Percentiles rank a stretch among this genome's conserved stretches.
Evolutionary conservation across 2,329 filamentous ascomycete species (phyloP).

Genomic region (Neopestalotiopsis clavispora): DNA sequence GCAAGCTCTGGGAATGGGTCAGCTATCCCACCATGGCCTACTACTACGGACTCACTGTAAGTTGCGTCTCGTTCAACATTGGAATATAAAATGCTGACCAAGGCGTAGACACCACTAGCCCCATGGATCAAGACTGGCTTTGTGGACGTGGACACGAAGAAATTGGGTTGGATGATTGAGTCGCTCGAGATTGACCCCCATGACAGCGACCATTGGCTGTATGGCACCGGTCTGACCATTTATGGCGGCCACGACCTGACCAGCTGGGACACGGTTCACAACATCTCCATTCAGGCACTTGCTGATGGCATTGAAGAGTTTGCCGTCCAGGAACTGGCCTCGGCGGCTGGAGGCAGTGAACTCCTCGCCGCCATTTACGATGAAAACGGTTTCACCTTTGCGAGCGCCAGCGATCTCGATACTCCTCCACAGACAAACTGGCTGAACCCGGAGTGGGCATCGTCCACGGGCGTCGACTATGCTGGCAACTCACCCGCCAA

Average conservation of each 20-base stretch:
- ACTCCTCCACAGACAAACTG: slow-evolving; percentile 49
- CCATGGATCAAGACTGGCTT: slow-evolving; percentile 60
- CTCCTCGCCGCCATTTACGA: slow-evolving; percentile 57
- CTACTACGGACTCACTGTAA: slow-evolving; percentile 51
- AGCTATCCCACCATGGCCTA: slow-evolving; percentile 49
- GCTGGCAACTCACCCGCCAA: slow-evolving; percentile 50
- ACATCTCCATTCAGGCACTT: slow-evolving; percentile 54
- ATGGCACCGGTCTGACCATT: slow-evolving; percentile 62
- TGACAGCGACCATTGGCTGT: slow-evolving; percentile 65
- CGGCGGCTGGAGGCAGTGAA: slow-evolving; percentile 53
- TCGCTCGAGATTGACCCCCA: slow-evolving; percentile 61
- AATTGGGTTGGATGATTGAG: slow-evolving; percentile 67
- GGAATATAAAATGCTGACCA: background rate
- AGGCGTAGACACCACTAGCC: slow-evolving; percentile 45
- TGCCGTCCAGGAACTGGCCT: slow-evolving; percentile 53
- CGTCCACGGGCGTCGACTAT: slow-evolving; percentile 52
- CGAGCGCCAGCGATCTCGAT: slow-evolving; percentile 39
- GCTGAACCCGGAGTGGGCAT: slow-evolving; percentile 52
- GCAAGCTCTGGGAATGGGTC: slow-evolving; percentile 56
- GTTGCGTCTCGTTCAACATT: slow-evolving; percentile 15
- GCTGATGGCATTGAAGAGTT: slow-evolving; percentile 62
- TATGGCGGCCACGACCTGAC: slow-evolving; percentile 60
- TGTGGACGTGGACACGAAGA: slow-evolving; percentile 51
- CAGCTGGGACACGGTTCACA: slow-evolving; percentile 56
- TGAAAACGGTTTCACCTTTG: slow-evolving; percentile 56